These are phyloP conservation scores for Onygenales sp. DNA, from an alignment of 2,329 filamentous ascomycete species.

Conservation along the genomic window DNA sequence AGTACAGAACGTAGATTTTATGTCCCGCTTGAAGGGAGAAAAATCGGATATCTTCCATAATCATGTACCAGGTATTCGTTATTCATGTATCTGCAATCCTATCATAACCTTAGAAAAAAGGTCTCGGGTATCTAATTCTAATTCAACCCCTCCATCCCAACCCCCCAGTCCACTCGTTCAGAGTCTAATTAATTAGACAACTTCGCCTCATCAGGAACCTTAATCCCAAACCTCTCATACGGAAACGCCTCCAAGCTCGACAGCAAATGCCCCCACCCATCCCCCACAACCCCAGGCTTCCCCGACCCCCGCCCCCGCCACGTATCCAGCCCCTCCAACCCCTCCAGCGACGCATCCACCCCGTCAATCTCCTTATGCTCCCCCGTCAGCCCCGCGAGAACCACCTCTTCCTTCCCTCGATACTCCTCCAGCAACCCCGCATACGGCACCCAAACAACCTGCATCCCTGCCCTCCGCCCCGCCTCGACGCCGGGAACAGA, in stretches of 20 bases:
- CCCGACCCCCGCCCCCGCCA: slow-evolving; percentile 34
- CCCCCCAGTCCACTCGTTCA: no score
- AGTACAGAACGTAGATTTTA: no score
- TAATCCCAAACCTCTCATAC: slow-evolving; percentile 51
- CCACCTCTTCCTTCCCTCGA: slow-evolving; percentile 63
- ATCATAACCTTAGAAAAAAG: no score
- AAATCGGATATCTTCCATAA: no score
- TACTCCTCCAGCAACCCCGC: slow-evolving; percentile 68
- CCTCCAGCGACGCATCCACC: slow-evolving; percentile 22
- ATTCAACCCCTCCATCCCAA: no score
- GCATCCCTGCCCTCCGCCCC: slow-evolving; percentile 84
- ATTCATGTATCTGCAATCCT: no score
- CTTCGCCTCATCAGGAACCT: slow-evolving; percentile 11
- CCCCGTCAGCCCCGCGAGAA: slow-evolving; percentile 73
- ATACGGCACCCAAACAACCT: slow-evolving; percentile 88
- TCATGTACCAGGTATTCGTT: no score
- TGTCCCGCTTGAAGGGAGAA: no score
- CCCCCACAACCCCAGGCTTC: slow-evolving; percentile 45
- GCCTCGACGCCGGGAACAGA: slow-evolving; percentile 87
- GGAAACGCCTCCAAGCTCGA: slow-evolving; percentile 49
- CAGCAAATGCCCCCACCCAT: slow-evolving; percentile 51
- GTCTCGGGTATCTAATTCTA: no score
- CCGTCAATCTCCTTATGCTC: slow-evolving; percentile 51
- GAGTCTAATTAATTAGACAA: not conserved
- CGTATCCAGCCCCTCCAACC: slow-evolving; percentile 30